These are phyloP conservation scores for Apiosordaria backusii DNA, from an alignment of 495 filamentous ascomycete species.

Conservation along the genomic window DNA sequence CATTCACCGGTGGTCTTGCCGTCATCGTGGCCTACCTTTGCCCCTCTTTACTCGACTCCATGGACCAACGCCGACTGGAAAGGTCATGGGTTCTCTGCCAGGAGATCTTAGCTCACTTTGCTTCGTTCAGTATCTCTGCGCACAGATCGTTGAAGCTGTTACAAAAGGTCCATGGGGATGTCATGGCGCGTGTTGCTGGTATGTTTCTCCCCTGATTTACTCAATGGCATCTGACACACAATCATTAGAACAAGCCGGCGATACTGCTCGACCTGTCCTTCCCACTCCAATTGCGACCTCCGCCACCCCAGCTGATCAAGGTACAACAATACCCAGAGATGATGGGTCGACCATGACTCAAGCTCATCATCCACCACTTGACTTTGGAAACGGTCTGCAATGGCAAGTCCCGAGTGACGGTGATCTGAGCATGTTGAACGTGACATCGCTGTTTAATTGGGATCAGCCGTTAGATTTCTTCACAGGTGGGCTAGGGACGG, in stretches of 20 bases:
- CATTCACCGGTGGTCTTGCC: slow-evolving; percentile 42
- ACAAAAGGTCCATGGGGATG: slow-evolving; percentile 21
- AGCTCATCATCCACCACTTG: slow-evolving; percentile 3
- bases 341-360: background rate
- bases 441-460: slow-evolving; percentile 19
- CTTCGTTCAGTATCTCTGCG: slow-evolving; percentile 25
- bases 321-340: background rate
- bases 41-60: background rate
- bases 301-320: background rate
- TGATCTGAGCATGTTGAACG: slow-evolving; percentile 11
- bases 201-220: background rate
- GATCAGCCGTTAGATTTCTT: slow-evolving; percentile 23
- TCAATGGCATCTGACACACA: background rate
- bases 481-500: slow-evolving; percentile 6
- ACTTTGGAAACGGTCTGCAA: slow-evolving; percentile 12
- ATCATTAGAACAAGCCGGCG: background rate
- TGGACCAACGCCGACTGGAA: slow-evolving; percentile 18
- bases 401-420: slow-evolving; percentile 17
- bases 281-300: background rate
- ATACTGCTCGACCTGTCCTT: background rate
- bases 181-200: slow-evolving; percentile 17
- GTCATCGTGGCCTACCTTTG: slow-evolving; percentile 30
- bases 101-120: slow-evolving; percentile 17
- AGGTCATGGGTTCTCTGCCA: slow-evolving; percentile 20
- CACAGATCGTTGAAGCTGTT: slow-evolving; percentile 18